Evolutionary conservation across 2,329 filamentous ascomycete species (phyloP), one percentile per base, ranked within the genome.

Genomic region (Botrytis elliptica): DNA sequence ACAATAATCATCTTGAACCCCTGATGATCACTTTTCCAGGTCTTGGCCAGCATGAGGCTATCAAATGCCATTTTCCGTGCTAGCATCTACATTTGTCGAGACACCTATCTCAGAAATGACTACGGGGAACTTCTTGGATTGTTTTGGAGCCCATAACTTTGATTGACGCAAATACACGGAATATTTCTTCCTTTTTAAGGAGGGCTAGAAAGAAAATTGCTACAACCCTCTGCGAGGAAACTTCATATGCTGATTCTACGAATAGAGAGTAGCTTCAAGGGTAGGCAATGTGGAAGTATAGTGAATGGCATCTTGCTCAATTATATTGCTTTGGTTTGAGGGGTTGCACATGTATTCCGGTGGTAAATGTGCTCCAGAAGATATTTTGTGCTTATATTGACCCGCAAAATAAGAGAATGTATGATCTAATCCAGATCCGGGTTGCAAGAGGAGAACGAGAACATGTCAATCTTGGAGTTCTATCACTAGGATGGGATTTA

Each of bases 41-140:
- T 18, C 12, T 55, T 18, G n/a, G 0, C 6, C 6, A 55, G 52
- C 3, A 29, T 3, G 12, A 18, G 14, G 52, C 52, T 16, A 29
- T 29, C 14, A 29, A 18, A 55, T 29, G n/a, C 6, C 14, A 9
- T 16, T 29, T n/a, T 18, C 7, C 14, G 52, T 55, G 52, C 14
- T 55, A 29, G 3, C 18, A 29, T n/a, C 52, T 29, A 55, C 16
- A 29, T 18, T 55, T 29, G 1, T 29, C 6, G 14, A 29, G 12
- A 55, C 6, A 29, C 14, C 2, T 16, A 29, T 29, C 52, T 29
- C 14, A 55, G 14, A 55, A 29, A n/a, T 29, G 14, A 16, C n/a
- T 0, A 29, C 12, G 3, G 5, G 6, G 2, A 18, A 3, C 3
- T 18, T 18, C 3, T 8, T 14, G 14, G 7, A 2, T 6, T 4